Base-by-base conservation (phyloP, 441 rosid species). In the Cnidoscolus chayamansa region DNA sequence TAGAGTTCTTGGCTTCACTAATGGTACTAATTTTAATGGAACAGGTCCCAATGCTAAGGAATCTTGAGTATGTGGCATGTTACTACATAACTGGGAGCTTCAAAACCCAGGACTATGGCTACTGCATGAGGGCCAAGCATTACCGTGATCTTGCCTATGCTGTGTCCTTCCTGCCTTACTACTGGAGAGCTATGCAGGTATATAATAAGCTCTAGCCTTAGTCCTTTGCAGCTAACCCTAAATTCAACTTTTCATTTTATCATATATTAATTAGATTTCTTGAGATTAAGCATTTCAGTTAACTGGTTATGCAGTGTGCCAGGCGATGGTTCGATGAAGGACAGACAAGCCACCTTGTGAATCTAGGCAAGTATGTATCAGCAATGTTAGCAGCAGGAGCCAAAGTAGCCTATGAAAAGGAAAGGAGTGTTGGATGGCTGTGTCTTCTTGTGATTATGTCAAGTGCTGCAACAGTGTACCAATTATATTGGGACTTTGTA, bases 111-210 rank as follows among this genome's bases (percentile, higher is more conserved):
- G 97, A 95, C 84, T 95, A 88, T 32, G 90, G 90, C 63, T 90
- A 93, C 72, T 95, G 99, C 87, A 89, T 78, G 89, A 86, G 84
- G 76, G 85, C 84, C 47, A 86, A 82, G 55, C 86, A 93, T 76
- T 95, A 84, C 83, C 87, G 87, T 65, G 97, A 92, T 85, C 91
- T 95, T 40, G 91, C 94, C 13, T 95, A 91, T 76, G 99, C 95
- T n/a, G 99, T 92, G 54, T 95, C 99, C 74, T 94, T 94, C 79
- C 83, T 94, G 10, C 99, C 99, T 30, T 94, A 94, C 82, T 92
- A 92, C 87, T 94, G 97, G 98, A 89, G 99, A 72, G 98, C 99
- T n/a, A 92, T 92, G 99, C 98, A 94, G 97, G 98, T 94, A 85
- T 20, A 54, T 12, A 54, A 64, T 30, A 55, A 71, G 55, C 35